These are phyloP conservation scores for Yamadazyma dendronema DNA, from an alignment of 1,139 yeast genomes.

Conservation along the genomic window DNA sequence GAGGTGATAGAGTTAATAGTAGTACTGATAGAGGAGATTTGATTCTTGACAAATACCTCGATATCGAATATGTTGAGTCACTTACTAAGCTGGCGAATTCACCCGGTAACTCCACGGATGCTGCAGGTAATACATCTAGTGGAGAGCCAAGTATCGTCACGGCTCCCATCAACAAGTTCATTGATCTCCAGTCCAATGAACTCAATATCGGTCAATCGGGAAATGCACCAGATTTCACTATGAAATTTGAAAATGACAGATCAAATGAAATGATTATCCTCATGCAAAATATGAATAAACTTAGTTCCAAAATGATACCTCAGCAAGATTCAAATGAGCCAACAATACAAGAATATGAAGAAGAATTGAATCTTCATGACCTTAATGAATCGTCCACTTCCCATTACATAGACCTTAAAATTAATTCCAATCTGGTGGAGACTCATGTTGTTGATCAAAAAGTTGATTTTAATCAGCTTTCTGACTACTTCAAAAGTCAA, in stretches of 20 bases:
- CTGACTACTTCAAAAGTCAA: constrained; percentile 24
- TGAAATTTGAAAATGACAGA: constrained; percentile 62
- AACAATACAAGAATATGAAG: constrained; percentile 10
- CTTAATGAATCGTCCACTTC: constrained; percentile 45
- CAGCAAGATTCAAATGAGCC: constrained; percentile 18
- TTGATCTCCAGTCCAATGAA: constrained; percentile 78
- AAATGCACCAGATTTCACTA: constrained; percentile 83
- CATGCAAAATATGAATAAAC: constrained; percentile 82
- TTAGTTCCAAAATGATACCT: constrained; percentile 79
- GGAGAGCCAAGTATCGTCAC: constrained; percentile 23
- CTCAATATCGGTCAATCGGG: constrained; percentile 76
- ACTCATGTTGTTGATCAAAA: constrained; percentile 3
- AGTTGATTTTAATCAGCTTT: constrained; percentile 21
- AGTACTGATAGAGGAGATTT: constrained; percentile 79
- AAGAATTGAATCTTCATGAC: constrained; percentile 32
- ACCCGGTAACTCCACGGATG: constrained; percentile 9
- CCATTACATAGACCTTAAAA: constrained; percentile 60
- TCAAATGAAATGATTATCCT: constrained; percentile 70
- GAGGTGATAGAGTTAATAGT: constrained; percentile 81
- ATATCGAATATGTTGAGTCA: constrained; percentile 43
- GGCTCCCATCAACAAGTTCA: constrained; percentile 38
- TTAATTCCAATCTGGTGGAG: constrained; percentile 9
- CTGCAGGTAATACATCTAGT: constrained; percentile 5
- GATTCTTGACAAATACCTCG: constrained; percentile 78
- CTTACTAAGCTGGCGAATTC: no score